A percentile compares a stretch with the other conserved stretches of the same genome.
Conservation (phyloP, 1,139 yeast genomes). For the Candida neerlandica region DNA sequence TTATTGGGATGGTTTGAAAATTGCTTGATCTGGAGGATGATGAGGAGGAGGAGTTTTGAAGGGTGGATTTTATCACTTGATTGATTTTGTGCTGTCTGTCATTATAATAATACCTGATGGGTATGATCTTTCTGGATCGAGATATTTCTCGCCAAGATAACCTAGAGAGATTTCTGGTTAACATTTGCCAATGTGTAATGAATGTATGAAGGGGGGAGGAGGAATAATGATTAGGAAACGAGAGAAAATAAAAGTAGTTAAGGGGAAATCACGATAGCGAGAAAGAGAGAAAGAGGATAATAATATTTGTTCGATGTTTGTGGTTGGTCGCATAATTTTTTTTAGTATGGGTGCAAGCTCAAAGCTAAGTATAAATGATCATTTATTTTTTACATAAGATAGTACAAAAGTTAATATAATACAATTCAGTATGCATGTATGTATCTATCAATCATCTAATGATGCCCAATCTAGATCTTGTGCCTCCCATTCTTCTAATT, state of each 20-base stretch:
- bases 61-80: constrained; percentile 6
- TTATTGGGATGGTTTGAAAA: not conserved
- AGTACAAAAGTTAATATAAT: not conserved
- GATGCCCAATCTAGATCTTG: constrained; percentile 36
- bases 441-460: constrained; percentile 19
- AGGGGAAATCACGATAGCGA: not conserved
- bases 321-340: not conserved
- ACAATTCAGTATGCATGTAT: no score
- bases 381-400: not conserved
- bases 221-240: not conserved
- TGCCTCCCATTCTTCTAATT: constrained; percentile 33
- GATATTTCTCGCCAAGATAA: not conserved
- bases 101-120: not conserved
- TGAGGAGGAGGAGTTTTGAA: constrained; percentile 3
- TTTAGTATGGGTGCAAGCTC: not conserved
- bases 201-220: not conserved
- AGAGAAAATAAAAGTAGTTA: not conserved
- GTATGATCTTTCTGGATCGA: not conserved
- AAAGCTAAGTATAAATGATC: not conserved
- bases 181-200: not conserved
- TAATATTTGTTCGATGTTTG: not conserved
- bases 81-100: constrained; percentile 6
- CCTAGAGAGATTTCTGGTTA: not conserved
- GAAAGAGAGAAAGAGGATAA: not conserved
- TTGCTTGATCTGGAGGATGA: not conserved